Conservation (phyloP, 805 yeast species). For the Metschnikowia baotianmanensis region DNA sequence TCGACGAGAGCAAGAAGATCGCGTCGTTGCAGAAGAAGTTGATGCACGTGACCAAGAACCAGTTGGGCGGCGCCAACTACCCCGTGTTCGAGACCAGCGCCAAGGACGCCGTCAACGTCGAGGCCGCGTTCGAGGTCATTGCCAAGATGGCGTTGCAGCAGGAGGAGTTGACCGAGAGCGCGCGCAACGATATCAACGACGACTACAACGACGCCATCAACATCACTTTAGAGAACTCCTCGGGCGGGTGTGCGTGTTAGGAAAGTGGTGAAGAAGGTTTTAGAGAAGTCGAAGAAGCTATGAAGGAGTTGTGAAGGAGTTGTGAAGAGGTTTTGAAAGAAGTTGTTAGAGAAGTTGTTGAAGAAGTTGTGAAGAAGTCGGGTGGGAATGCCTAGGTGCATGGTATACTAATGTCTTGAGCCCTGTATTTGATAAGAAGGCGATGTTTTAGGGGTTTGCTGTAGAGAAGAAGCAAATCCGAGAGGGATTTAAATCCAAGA, state of each 20-base stretch:
- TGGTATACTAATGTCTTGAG: too few species aligned
- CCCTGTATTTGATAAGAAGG: too few species aligned
- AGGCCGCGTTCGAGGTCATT: slow-evolving; percentile 92
- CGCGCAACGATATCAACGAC: slow-evolving; percentile 44
- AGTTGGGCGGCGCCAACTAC: slow-evolving; percentile 58
- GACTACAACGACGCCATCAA: slow-evolving; percentile 96
- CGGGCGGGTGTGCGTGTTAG: slow-evolving; percentile 72
- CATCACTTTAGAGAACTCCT: slow-evolving; percentile 84
- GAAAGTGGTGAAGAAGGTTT: background rate
- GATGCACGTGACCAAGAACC: slow-evolving; percentile 42
- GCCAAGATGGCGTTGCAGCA: slow-evolving; percentile 95
- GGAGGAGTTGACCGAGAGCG: slow-evolving; percentile 86
- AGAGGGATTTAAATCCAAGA: too few species aligned
- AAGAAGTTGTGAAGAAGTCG: too few species aligned
- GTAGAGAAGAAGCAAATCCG: too few species aligned
- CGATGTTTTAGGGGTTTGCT: too few species aligned
- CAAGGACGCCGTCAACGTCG: slow-evolving; percentile 92
- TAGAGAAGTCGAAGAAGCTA: too few species aligned
- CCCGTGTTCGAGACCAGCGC: slow-evolving; percentile 98
- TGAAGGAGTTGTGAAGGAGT: too few species aligned
- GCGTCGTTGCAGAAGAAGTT: slow-evolving; percentile 56
- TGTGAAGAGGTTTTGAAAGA: too few species aligned
- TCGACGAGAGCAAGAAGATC: slow-evolving; percentile 83
- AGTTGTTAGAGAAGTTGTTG: too few species aligned
- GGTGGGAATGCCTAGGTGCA: too few species aligned